phyloP scores from a whole-genome alignment of 2,329 filamentous ascomycete genomes.

The Epichloe gansuensis region DNA sequence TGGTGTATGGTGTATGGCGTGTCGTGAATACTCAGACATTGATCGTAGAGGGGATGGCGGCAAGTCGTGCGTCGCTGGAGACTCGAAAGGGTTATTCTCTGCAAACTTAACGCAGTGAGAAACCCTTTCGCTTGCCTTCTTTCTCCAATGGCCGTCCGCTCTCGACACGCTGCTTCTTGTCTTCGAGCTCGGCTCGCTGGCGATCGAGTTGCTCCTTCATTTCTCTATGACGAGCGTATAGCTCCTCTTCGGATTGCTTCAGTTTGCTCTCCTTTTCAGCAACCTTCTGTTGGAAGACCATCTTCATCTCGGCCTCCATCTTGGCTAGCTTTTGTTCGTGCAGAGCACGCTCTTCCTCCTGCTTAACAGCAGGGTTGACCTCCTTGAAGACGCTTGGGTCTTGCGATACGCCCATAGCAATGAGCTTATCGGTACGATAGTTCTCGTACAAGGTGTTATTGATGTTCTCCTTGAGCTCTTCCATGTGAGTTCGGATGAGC shows the following conservation, averaged over 20 bases:
- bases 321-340: conserved; percentile 99
- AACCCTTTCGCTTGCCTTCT: conserved; percentile 97
- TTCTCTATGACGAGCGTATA: conserved; percentile 94
- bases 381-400: conserved; percentile 99
- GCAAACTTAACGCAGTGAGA: conserved; percentile 82
- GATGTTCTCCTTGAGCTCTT: conserved; percentile 99
- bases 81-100: conserved; percentile 2
- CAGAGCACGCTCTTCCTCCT: conserved; percentile 93
- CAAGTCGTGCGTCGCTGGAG: conserved; percentile 4
- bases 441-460: conserved; percentile 99
- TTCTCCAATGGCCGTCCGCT: conserved; percentile 92
- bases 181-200: conserved; percentile 87
- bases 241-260: conserved; percentile 97
- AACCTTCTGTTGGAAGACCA: conserved; percentile 99
- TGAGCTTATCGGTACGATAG: conserved; percentile 99
- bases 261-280: conserved; percentile 99
- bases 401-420: conserved; percentile 94
- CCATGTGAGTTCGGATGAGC: conserved; percentile 99
- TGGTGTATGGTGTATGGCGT: conserved; percentile 44
- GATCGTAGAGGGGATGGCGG: conserved; percentile 28
- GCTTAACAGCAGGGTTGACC: conserved; percentile 99
- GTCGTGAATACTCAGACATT: conserved; percentile 46
- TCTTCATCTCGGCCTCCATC: conserved; percentile 99
- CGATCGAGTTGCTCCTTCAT: conserved; percentile 99
- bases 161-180: conserved; percentile 95